Base-by-base conservation (phyloP, 805 yeast species). In the Myxozyma mucilagina region DNA sequence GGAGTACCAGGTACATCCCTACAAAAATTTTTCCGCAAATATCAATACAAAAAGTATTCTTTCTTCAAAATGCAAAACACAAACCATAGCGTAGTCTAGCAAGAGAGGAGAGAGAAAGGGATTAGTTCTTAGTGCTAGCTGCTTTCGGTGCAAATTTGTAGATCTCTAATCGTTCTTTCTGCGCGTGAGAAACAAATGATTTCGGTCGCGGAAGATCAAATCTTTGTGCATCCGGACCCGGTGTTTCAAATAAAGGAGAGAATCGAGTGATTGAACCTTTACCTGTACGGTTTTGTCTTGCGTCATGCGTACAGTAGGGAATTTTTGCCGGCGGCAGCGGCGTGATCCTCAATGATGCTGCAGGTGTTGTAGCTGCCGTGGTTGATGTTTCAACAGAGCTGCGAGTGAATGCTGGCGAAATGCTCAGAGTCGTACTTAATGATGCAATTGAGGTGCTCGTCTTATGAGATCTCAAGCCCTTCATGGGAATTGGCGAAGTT, bases 141-240 rank as follows among this genome's bases (percentile, higher is more conserved):
- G 44, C 13, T 20, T 20, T 41, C 6, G 44, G 16, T 5, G 6
- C 20, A 3, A 48, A n/a, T n/a, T 50, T 45, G 31, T 50, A 50
- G 13, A 50, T 36, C 13, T 45, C 32, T 45, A 50, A 38, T 29
- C 53, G 10, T 45, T 50, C 53, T 8, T 36, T 8, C 44, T 50
- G 53, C 24, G 53, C 53, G 13, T 50, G 53, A 3, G 53, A 50
- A 4, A 38, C 31, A 36, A 35, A 24, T 32, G 45, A 50, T 20
- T 38, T 36, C 52, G 52, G 43, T 38, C 16, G 44, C 32, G 36
- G 35, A 34, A 14, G 50, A 18, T 32, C 8, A 16, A 4, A 9
- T 29, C 14, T 9, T 8, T 9, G n/a, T 38, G n/a, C 36, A 38
- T 31, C 8, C n/a, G 32, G 16, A 14, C 7, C 49, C 3, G 47